Evolutionary conservation across 1,284 basidiomycete genomes (phyloP).

Genomic region (Cryptococcus depauperatus): DNA sequence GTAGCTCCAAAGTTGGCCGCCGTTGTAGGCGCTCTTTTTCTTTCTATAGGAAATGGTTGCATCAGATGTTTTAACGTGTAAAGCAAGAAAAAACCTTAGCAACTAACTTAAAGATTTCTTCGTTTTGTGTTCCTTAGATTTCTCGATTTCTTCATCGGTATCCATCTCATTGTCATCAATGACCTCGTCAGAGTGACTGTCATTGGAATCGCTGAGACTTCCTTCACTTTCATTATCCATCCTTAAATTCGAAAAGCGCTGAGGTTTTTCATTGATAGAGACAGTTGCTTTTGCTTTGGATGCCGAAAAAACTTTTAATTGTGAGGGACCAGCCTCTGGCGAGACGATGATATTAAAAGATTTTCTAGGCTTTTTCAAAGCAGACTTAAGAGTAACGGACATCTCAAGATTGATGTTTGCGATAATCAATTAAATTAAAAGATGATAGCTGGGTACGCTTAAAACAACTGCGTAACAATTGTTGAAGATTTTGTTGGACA

Average conservation of each 20-base stretch:
- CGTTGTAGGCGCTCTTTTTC: slow-evolving; percentile 39
- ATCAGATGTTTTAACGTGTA: not conserved
- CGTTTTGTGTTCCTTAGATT: slow-evolving; percentile 9
- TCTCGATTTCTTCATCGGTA: slow-evolving; percentile 32
- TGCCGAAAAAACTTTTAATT: not conserved
- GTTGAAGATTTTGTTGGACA: too few relatives aligned
- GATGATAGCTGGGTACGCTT: not conserved
- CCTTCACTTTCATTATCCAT: slow-evolving; percentile 9
- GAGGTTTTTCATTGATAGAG: slow-evolving; percentile 9
- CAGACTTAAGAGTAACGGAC: slow-evolving; percentile 1
- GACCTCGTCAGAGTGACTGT: slow-evolving; percentile 14
- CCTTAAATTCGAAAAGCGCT: slow-evolving; percentile 3
- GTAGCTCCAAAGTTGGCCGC: slow-evolving; percentile 39
- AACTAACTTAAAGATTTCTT: slow-evolving; percentile 9
- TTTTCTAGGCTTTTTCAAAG: not conserved
- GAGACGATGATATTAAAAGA: not conserved
- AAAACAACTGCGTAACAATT: not conserved
- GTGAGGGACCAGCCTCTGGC: not conserved
- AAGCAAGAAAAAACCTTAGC: too few relatives aligned
- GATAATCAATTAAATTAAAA: not conserved
- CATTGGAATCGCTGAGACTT: slow-evolving; percentile 14
- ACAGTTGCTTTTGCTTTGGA: slow-evolving; percentile 11
- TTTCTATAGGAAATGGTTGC: slow-evolving; percentile 22
- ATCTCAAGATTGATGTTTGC: not conserved
- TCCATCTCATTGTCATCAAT: slow-evolving; percentile 11